These are phyloP conservation scores for Termitomyces sp. DNA, from an alignment of 768 basidiomycete genomes.

Conservation along the genomic window DNA sequence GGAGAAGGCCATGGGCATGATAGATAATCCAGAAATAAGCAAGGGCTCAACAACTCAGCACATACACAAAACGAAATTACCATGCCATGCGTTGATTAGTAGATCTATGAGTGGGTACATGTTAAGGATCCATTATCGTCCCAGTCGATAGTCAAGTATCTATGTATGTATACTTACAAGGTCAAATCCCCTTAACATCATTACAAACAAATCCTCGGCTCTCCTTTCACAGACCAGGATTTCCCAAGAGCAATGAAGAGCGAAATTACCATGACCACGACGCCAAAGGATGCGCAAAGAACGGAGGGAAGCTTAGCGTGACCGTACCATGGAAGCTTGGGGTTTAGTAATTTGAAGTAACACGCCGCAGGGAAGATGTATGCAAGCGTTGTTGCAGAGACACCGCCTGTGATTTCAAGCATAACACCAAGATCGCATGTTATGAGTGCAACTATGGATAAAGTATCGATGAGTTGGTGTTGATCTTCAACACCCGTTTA, in stretches of 20 bases:
- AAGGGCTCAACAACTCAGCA: too few species aligned
- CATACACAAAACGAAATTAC: too few species aligned
- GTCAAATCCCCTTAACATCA: background rate
- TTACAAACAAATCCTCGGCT: conserved; percentile 69
- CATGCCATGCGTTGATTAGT: background rate
- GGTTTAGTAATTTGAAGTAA: conserved; percentile 70
- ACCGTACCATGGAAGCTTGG: conserved; percentile 58
- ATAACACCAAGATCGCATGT: conserved; percentile 98
- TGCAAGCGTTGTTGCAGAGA: conserved; percentile 86
- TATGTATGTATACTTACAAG: background rate
- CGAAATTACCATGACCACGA: conserved; percentile 73
- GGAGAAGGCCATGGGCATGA: too few species aligned
- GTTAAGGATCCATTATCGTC: too few species aligned
- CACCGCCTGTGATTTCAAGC: conserved; percentile 97
- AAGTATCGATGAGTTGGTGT: conserved; percentile 5
- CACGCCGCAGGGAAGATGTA: conserved; percentile 91
- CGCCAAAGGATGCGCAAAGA: conserved; percentile 69
- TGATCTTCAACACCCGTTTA: background rate
- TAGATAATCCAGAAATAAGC: background rate
- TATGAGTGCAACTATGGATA: conserved; percentile 69
- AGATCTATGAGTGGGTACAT: background rate
- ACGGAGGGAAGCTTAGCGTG: conserved; percentile 74
- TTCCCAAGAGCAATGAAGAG: conserved; percentile 75
- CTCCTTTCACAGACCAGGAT: conserved; percentile 71
- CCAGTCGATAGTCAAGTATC: background rate